Evolutionary conservation across 176 grass and related monocot genomes (phyloP), one percentile per base, ranked within the genome.

Genomic region (Rhynchospora tenuis): DNA sequence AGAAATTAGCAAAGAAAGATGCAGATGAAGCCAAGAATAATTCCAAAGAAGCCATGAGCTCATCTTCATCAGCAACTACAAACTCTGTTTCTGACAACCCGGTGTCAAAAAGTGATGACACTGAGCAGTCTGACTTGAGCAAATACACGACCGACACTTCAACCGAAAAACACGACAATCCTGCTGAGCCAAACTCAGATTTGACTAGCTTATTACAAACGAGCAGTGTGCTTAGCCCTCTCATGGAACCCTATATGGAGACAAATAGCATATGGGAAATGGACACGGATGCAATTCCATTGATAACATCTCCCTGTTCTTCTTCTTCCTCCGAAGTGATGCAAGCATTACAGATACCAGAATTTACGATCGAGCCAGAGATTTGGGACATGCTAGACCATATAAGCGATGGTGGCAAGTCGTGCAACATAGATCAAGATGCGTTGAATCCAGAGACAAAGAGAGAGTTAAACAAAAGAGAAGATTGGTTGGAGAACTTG

Each of bases 401-500:
- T 23, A 79, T 72, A 15, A 26, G 13, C 4, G 17, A 46, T 14
- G 12, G 59, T 9, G 59, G n/a, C 19, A 8, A 47, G 29, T 64
- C 61, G 47, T 65, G 57, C 28, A 65, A 81, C 57, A 50, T 67
- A 17, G 60, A 66, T 82, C 38, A 67, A 50, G 59, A n/a, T n/a
- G 80, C 7, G 19, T 19, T 61, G 43, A 66, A 82, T 66, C 80
- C 61, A 33, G 59, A 31, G 7, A 64, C 58, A 48, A 10, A 26
- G 10, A 64, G 45, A 24, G 79, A 81, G 64, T 9, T 42, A 63
- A 71, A 42, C 77, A 86, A 72, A 87, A 92, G 43, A 81, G 59
- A 0, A 87, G 79, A 84, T 83, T 96, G 93, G 94, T 83, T 93
- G 87, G 83, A 91, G 28, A 66, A 91, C 56, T 86, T 97, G 81